A percentile compares a stretch with the other conserved stretches of the same genome.
These are phyloP conservation scores for Parastagonospora nodorum DNA, from an alignment of 2,329 filamentous ascomycete genomes.

Conservation along the genomic window DNA sequence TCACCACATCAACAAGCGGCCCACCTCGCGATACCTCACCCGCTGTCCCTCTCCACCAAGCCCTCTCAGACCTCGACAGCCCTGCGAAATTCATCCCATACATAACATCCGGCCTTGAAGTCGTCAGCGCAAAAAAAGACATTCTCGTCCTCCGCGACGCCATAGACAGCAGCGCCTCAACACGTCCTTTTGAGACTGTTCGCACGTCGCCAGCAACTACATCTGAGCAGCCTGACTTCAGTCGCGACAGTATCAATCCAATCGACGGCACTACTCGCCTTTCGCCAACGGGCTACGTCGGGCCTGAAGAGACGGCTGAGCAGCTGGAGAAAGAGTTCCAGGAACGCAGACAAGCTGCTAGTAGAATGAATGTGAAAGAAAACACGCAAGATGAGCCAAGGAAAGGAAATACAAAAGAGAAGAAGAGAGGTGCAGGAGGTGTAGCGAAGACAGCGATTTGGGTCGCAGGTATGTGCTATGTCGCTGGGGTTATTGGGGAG, in stretches of 20 bases:
- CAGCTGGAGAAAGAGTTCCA: conserved; percentile 29
- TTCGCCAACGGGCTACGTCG: conserved; percentile 41
- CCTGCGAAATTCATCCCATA: conserved; percentile 39
- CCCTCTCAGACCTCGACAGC: conserved; percentile 30
- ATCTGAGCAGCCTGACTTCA: background rate
- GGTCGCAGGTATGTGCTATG: conserved; percentile 36
- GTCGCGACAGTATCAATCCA: conserved; percentile 30
- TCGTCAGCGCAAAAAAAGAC: conserved; percentile 34
- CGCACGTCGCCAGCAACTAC: background rate
- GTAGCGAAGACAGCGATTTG: conserved; percentile 40
- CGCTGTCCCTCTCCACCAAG: conserved; percentile 31
- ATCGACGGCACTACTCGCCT: conserved; percentile 43
- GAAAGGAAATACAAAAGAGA: conserved; percentile 8
- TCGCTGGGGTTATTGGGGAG: conserved; percentile 40
- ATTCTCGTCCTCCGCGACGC: conserved; percentile 38
- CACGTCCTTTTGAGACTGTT: conserved; percentile 10
- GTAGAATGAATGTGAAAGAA: conserved; percentile 4
- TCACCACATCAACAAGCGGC: conserved; percentile 27
- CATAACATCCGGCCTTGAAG: conserved; percentile 30
- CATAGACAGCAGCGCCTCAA: conserved; percentile 9
- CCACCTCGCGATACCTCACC: conserved; percentile 20
- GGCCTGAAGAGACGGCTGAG: conserved; percentile 28
- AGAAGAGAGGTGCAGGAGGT: conserved; percentile 15
- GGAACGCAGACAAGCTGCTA: conserved; percentile 28
- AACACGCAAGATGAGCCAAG: conserved; percentile 1